Conservation (phyloP, 352 stramenopile species). For the Blastocystis hominis region DNA sequence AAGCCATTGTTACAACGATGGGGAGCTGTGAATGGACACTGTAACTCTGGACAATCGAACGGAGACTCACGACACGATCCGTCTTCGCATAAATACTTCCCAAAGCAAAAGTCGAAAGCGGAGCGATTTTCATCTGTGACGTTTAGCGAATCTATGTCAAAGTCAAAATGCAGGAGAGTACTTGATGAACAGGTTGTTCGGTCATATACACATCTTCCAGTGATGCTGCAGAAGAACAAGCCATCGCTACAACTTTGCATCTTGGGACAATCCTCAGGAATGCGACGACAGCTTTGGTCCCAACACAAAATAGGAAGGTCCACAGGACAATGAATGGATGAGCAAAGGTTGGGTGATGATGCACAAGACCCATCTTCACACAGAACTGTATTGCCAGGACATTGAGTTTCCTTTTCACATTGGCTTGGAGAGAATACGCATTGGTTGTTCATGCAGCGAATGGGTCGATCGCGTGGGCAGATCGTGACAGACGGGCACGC, state of each 20-base stretch:
- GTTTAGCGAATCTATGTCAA: background rate
- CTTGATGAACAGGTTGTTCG: background rate
- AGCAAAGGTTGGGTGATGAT: background rate
- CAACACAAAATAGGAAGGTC: constrained; percentile 29
- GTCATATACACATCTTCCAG: constrained; percentile 37
- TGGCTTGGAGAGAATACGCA: background rate
- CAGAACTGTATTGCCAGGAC: background rate
- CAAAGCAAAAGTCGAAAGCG: background rate
- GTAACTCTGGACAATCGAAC: background rate
- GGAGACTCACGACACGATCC: background rate
- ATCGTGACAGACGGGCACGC: background rate
- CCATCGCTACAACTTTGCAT: background rate
- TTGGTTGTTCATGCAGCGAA: constrained; percentile 43
- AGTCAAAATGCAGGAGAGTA: background rate
- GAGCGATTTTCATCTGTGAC: background rate
- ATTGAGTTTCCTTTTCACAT: background rate
- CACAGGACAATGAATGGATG: background rate
- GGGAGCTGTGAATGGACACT: background rate
- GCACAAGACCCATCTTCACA: constrained; percentile 47
- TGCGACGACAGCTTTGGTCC: constrained; percentile 3
- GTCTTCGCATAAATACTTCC: constrained; percentile 13
- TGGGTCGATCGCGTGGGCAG: constrained; percentile 2
- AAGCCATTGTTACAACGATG: background rate
- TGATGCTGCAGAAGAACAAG: constrained; percentile 23
- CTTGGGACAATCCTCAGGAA: background rate